Base-by-base conservation (phyloP, 176 grass and related monocot species). In the Melocanna baccifera region DNA sequence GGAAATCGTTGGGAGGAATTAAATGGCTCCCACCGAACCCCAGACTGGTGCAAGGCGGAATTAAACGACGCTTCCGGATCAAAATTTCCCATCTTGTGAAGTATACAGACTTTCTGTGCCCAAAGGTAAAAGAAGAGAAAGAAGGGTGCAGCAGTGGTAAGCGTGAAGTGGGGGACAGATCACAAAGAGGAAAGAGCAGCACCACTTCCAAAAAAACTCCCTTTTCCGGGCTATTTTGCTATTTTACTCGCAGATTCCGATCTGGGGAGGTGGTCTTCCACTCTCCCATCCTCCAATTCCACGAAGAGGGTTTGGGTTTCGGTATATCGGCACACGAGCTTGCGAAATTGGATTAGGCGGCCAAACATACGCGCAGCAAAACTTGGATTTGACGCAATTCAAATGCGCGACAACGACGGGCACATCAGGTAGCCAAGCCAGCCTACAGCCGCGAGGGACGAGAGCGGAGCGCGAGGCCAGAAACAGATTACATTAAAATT, bases 131-230 rank as follows among this genome's bases (percentile, higher is more conserved):
- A 59, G 56, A 39, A 69, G 20, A 85, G 13, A 25, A 51, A 58
- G 47, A 40, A 76, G 28, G 25, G 43, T 10, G 26, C 79, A 56
- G 67, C 79, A 62, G 52, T 6, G 25, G 72, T 45, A 71, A 69
- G 47, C 69, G 61, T 84, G 80, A 69, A 80, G 85, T 87, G 62
- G 75, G 80, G 69, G 62, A 53, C 85, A 87, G 34, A 91, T 76
- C 81, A 84, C 75, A 80, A 75, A 87, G 85, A 84, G 75, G 68
- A 69, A 62, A 87, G 37, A 58, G 41, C 23, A 72, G 20, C 47
- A 79, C 56, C 42, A 67, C 80, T 91, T 80, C 80, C 84, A 80
- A 79, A 39, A 90, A 78, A 90, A 62, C 69, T 10, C 6, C 84
- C n/a, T 71, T 73, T 78, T 86, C 26, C 9, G 3, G 58, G 36